These are phyloP conservation scores for Aureobasidium sp. DNA, from an alignment of 2,329 filamentous ascomycete species.

Conservation along the genomic window DNA sequence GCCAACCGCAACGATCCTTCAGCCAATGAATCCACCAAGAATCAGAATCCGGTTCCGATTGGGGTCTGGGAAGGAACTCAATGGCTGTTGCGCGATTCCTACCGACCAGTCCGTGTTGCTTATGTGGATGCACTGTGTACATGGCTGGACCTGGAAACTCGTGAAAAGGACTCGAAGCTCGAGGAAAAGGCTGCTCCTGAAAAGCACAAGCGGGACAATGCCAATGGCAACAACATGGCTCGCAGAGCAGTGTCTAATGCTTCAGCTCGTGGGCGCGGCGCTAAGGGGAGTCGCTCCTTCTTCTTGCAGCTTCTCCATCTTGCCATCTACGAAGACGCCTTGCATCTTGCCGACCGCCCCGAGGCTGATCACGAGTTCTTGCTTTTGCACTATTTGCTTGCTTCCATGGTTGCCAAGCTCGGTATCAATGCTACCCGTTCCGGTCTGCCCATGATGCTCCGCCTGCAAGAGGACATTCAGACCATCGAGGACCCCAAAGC, in stretches of 20 bases:
- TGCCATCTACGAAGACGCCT: constrained; percentile 77
- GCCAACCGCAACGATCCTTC: constrained; percentile 49
- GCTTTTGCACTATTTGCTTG: constrained; percentile 66
- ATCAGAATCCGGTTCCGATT: constrained; percentile 58
- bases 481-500: constrained; percentile 55
- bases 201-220: constrained; percentile 32
- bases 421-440: constrained; percentile 73
- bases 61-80: constrained; percentile 95
- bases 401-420: constrained; percentile 63
- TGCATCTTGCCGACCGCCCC: constrained; percentile 54
- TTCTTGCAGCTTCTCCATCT: constrained; percentile 79
- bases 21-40: constrained; percentile 48
- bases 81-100: constrained; percentile 75
- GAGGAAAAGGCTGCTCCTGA: constrained; percentile 19
- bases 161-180: constrained; percentile 20
- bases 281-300: constrained; percentile 49
- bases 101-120: constrained; percentile 68
- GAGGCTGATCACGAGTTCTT: constrained; percentile 63
- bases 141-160: constrained; percentile 52
- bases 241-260: constrained; percentile 62
- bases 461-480: constrained; percentile 75
- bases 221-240: constrained; percentile 30
- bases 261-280: constrained; percentile 50
- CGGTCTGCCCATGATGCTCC: constrained; percentile 80
- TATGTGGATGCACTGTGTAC: constrained; percentile 76